These are phyloP conservation scores for Blastomyces gilchristii DNA, from an alignment of 2,329 filamentous ascomycete genomes.

Conservation along the genomic window DNA sequence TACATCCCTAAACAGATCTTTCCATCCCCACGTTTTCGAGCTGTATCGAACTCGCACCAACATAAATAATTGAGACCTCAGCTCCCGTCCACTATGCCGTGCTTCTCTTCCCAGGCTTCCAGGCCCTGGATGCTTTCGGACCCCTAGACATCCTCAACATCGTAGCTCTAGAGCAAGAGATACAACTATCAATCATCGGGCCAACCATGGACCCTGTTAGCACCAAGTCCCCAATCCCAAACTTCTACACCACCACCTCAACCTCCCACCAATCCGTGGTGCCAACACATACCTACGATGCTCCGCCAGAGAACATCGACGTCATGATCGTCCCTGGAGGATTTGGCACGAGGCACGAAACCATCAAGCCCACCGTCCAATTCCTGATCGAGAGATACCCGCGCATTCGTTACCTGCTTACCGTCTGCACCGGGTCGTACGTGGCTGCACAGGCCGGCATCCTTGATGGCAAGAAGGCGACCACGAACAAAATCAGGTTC, in stretches of 20 bases:
- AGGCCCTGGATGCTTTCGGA: conserved; percentile 36
- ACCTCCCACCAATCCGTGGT: conserved; percentile 31
- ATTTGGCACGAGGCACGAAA: conserved; percentile 33
- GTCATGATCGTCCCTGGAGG: conserved; percentile 60
- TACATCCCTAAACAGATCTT: not conserved
- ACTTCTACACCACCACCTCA: conserved; percentile 15
- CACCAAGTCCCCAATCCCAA: conserved; percentile 18
- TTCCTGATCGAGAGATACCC: conserved; percentile 41
- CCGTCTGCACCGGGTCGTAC: conserved; percentile 56
- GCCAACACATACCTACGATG: conserved; percentile 47
- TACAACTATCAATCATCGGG: conserved; percentile 25
- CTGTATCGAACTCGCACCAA: not conserved
- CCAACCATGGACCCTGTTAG: conserved; percentile 26
- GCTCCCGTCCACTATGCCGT: conserved; percentile 14
- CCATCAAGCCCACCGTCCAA: conserved; percentile 31
- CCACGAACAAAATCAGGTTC: conserved; percentile 56
- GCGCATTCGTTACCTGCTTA: conserved; percentile 47
- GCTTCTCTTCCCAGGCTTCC: conserved; percentile 34
- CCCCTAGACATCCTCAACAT: conserved; percentile 39
- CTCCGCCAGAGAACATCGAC: conserved; percentile 43
- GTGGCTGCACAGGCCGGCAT: conserved; percentile 50
- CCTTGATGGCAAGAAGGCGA: conserved; percentile 51
- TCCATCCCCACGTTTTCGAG: not conserved
- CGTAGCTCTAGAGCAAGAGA: conserved; percentile 17
- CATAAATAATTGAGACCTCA: not conserved